A percentile compares a stretch with the other conserved stretches of the same genome.
These are phyloP conservation scores for Carex myosuroides DNA, from an alignment of 176 grass and related monocot genomes.

Conservation along the genomic window DNA sequence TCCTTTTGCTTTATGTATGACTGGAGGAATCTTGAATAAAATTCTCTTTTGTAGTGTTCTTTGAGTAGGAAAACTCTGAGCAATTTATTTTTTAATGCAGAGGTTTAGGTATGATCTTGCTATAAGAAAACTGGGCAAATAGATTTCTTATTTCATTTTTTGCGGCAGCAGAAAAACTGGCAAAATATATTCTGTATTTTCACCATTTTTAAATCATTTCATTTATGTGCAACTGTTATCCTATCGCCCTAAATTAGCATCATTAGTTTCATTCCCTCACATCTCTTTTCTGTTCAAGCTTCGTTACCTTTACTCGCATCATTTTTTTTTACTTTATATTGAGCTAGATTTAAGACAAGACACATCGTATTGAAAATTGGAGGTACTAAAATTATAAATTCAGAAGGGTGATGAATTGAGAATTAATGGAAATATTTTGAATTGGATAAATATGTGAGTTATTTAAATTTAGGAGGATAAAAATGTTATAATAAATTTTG, in stretches of 20 bases:
- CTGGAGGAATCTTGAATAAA: conserved; percentile 25
- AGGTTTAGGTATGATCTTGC: background rate
- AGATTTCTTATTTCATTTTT: conserved; percentile 18
- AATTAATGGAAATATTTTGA: too few species aligned
- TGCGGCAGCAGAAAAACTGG: background rate
- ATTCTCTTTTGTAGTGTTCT: conserved; percentile 11
- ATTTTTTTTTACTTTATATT: background rate
- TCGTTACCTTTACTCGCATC: too few species aligned
- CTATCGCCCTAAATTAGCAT: background rate
- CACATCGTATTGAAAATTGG: background rate
- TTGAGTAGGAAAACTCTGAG: conserved; percentile 15
- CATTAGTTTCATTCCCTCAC: background rate
- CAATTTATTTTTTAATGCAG: background rate
- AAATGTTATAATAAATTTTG: too few species aligned
- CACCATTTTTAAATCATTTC: background rate
- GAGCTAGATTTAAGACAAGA: background rate
- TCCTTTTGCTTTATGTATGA: conserved; percentile 21
- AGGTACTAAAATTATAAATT: background rate
- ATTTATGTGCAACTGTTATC: background rate
- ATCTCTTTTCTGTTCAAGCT: background rate
- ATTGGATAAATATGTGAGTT: too few species aligned
- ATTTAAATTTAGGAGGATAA: too few species aligned
- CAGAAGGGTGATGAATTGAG: too few species aligned
- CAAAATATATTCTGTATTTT: background rate
- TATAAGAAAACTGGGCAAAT: background rate